Evolutionary conservation across 257 asterid genomes (phyloP).

Genomic region (Solanum appendiculatum): DNA sequence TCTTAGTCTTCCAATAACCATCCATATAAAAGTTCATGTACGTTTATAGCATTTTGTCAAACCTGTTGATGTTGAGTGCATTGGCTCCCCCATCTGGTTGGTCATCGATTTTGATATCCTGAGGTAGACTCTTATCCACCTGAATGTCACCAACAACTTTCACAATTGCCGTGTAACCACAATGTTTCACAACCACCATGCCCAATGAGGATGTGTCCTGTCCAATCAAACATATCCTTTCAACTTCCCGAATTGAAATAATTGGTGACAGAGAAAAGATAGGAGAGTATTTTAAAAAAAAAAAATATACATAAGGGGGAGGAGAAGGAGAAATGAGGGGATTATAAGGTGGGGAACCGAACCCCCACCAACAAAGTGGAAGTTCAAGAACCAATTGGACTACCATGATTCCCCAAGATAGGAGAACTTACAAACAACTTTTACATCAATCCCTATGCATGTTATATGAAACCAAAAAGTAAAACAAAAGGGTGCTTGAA

Average conservation of each 20-base stretch:
- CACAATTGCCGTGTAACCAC: constrained; percentile 80
- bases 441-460: not conserved
- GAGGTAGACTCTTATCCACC: constrained; percentile 30
- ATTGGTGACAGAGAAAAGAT: not conserved
- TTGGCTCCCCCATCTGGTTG: constrained; percentile 93
- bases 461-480: not conserved
- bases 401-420: no score
- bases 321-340: not conserved
- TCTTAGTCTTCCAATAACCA: not conserved
- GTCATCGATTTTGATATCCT: constrained; percentile 62
- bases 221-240: constrained; percentile 11
- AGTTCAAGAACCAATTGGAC: not conserved
- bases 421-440: not conserved
- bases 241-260: constrained; percentile 8
- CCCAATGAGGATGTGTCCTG: constrained; percentile 90
- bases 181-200: constrained; percentile 58
- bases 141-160: constrained; percentile 60
- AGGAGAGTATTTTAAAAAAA: not conserved
- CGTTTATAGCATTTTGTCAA: not conserved
- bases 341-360: not conserved
- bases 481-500: not conserved
- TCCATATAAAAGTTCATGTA: not conserved
- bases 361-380: not conserved
- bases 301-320: not conserved
- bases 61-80: constrained; percentile 94